Evolutionary conservation across 257 asterid genomes (phyloP).

Genomic region (Solanum gracilifrons): DNA sequence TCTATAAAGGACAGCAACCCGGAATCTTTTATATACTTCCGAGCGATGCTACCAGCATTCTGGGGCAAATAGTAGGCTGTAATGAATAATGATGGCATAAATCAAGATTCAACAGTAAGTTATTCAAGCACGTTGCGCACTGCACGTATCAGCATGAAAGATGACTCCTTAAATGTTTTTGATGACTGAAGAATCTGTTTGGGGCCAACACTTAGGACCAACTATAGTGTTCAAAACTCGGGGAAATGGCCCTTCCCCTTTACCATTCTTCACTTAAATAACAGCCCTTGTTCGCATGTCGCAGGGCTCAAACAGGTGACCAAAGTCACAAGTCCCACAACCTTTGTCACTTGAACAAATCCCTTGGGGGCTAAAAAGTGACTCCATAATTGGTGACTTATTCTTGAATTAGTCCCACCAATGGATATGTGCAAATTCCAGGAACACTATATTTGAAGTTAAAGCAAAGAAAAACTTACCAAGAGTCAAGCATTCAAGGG

Average conservation of each 20-base stretch:
- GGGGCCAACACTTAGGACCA: neutral
- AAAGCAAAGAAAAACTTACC: slow-evolving; percentile 32
- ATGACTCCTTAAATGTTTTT: neutral
- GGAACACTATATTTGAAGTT: neutral
- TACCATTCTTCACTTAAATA: neutral
- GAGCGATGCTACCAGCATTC: slow-evolving; percentile 90
- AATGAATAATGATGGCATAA: slow-evolving; percentile 16
- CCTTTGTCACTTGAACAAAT: neutral
- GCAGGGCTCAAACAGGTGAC: neutral
- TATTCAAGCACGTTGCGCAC: neutral
- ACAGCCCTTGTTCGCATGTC: neutral
- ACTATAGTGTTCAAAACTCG: neutral
- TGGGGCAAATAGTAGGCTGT: slow-evolving; percentile 94
- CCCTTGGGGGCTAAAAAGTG: neutral
- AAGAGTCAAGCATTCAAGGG: slow-evolving; percentile 82
- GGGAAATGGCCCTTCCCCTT: neutral
- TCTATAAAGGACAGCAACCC: slow-evolving; percentile 79
- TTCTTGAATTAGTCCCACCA: neutral
- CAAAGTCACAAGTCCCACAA: neutral
- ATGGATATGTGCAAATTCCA: neutral
- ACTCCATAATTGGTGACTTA: neutral
- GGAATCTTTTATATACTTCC: slow-evolving; percentile 75
- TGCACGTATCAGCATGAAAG: neutral
- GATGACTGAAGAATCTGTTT: neutral
- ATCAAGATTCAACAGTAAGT: slow-evolving; percentile 2